These are phyloP conservation scores for Myriosclerotinia scirpicola DNA, from an alignment of 2,329 filamentous ascomycete genomes.

Conservation along the genomic window DNA sequence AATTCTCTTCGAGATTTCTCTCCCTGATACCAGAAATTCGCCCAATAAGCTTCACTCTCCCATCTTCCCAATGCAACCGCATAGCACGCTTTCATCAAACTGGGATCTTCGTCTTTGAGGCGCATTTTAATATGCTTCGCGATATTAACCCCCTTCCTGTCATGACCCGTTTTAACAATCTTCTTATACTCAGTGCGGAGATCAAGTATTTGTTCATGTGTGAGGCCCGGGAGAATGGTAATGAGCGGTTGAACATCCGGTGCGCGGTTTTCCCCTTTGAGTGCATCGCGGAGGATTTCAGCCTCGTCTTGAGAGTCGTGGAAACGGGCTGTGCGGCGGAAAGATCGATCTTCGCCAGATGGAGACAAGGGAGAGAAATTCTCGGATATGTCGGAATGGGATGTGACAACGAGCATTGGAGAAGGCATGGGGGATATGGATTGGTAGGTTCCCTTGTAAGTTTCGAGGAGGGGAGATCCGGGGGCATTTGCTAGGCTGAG, in stretches of 20 bases:
- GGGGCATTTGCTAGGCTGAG: conserved; percentile 59
- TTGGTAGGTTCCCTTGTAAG: conserved; percentile 92
- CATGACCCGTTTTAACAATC: conserved; percentile 73
- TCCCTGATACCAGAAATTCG: conserved; percentile 95
- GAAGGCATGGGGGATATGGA: conserved; percentile 93
- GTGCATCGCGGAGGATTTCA: conserved; percentile 69
- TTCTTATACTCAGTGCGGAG: conserved; percentile 89
- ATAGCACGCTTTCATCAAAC: conserved; percentile 89
- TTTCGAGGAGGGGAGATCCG: conserved; percentile 81
- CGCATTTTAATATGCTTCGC: conserved; percentile 79
- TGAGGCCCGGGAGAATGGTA: conserved; percentile 79
- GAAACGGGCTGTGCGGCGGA: conserved; percentile 66
- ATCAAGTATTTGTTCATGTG: conserved; percentile 83
- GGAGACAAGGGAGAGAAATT: conserved; percentile 54
- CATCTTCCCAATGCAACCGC: conserved; percentile 84
- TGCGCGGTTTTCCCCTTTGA: conserved; percentile 55
- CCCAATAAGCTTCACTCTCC: conserved; percentile 96
- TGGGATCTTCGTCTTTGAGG: conserved; percentile 70
- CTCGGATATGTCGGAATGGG: conserved; percentile 51
- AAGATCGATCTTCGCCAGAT: conserved; percentile 44
- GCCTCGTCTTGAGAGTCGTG: conserved; percentile 84
- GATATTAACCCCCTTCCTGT: conserved; percentile 77
- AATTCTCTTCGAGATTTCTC: conserved; percentile 82
- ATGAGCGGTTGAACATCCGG: conserved; percentile 72
- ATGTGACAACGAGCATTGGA: conserved; percentile 56